A percentile compares a stretch with the other conserved stretches of the same genome.
Conservation (phyloP, 768 basidiomycete genomes). For the Suillus alpinus region DNA sequence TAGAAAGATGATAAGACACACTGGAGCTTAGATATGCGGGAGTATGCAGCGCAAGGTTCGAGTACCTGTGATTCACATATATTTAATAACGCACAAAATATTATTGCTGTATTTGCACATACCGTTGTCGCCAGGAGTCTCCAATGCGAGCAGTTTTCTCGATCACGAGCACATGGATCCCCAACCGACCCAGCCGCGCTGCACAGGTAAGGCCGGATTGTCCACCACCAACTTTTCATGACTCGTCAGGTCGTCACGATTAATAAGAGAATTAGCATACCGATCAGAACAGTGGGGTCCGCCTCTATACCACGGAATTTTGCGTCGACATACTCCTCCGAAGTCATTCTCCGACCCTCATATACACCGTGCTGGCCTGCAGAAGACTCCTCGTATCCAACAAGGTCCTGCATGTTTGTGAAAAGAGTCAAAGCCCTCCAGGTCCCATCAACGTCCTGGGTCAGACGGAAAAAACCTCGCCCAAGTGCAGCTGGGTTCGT, state of each 20-base stretch:
- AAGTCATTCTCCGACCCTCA: neutral
- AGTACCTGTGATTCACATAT: neutral
- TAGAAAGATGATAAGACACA: conserved; percentile 16
- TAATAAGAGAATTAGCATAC: conserved; percentile 29
- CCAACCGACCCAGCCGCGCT: conserved; percentile 53
- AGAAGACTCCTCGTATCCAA: conserved; percentile 40
- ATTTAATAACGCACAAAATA: conserved; percentile 40
- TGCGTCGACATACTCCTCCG: neutral
- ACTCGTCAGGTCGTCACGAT: neutral
- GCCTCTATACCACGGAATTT: neutral
- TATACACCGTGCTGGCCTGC: neutral
- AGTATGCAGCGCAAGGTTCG: conserved; percentile 33
- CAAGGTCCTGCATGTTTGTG: conserved; percentile 55
- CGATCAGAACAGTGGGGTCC: conserved; percentile 23
- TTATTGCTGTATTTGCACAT: conserved; percentile 40
- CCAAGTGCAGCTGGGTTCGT: neutral
- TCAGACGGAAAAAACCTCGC: conserved; percentile 47
- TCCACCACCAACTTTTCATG: conserved; percentile 48
- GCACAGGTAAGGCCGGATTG: conserved; percentile 61
- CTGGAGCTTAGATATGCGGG: conserved; percentile 51
- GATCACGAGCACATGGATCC: conserved; percentile 47
- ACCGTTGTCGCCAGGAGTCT: conserved; percentile 51
- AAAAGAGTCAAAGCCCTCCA: conserved; percentile 59
- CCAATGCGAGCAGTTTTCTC: conserved; percentile 49
- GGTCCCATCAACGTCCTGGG: conserved; percentile 37